Percentiles rank a stretch among this genome's conserved stretches.
phyloP scores from a whole-genome alignment of 2,329 filamentous ascomycete genomes.

The Pyrenophora tritici-repentis region DNA sequence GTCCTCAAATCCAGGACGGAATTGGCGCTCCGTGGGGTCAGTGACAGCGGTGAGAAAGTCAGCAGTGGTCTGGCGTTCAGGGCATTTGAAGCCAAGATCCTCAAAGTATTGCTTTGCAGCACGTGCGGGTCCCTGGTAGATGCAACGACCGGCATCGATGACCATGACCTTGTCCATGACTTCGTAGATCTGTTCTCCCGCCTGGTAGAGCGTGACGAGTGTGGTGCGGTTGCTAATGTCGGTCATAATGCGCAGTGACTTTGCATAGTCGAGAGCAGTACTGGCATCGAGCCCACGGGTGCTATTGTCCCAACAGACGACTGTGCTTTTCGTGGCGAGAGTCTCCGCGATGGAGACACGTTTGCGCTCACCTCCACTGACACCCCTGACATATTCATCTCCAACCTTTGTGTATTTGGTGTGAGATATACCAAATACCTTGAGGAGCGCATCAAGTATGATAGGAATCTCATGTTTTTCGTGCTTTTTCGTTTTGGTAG shows the following conservation, averaged over 20 bases:
- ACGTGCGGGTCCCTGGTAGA: constrained; percentile 67
- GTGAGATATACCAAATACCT: constrained; percentile 79
- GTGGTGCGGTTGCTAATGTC: constrained; percentile 67
- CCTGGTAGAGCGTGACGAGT: constrained; percentile 73
- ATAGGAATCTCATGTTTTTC: constrained; percentile 67
- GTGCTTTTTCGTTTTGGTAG: constrained; percentile 74
- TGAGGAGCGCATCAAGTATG: constrained; percentile 71
- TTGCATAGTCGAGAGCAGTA: constrained; percentile 74
- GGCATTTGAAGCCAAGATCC: constrained; percentile 69
- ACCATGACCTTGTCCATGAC: constrained; percentile 49
- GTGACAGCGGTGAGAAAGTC: constrained; percentile 80
- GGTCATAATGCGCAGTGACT: constrained; percentile 67
- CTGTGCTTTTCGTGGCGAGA: constrained; percentile 66
- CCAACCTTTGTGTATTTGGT: constrained; percentile 76
- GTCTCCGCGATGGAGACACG: constrained; percentile 76
- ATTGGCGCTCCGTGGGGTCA: constrained; percentile 71
- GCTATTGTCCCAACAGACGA: constrained; percentile 80
- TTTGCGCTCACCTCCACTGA: constrained; percentile 80
- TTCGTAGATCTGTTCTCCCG: constrained; percentile 51
- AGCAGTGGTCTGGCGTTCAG: constrained; percentile 68
- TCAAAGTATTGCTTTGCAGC: constrained; percentile 69
- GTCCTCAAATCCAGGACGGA: constrained; percentile 62
- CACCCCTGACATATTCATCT: constrained; percentile 72
- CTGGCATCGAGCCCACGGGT: constrained; percentile 75
- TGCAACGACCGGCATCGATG: constrained; percentile 49